A percentile compares a stretch with the other conserved stretches of the same genome.
These are phyloP conservation scores for Pisolithus albus DNA, from an alignment of 768 basidiomycete genomes.

Conservation along the genomic window DNA sequence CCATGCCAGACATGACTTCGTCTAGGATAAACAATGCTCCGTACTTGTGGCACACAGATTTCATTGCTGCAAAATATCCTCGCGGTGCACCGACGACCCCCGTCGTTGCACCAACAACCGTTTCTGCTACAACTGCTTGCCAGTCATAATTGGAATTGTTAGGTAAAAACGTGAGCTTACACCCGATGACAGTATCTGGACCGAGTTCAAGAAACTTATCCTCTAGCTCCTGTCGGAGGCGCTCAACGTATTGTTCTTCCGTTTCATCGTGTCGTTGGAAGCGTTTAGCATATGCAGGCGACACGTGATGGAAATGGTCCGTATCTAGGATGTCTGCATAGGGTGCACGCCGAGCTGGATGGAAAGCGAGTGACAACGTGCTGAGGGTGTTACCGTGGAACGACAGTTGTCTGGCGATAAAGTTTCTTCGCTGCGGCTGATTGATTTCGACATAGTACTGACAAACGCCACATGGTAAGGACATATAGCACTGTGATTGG, in stretches of 20 bases:
- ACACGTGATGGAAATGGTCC: slow-evolving; percentile 74
- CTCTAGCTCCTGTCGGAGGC: slow-evolving; percentile 75
- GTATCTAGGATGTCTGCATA: slow-evolving; percentile 61
- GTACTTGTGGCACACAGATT: slow-evolving; percentile 71
- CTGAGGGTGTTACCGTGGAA: slow-evolving; percentile 83
- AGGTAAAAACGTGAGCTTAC: slow-evolving; percentile 35
- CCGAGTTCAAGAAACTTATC: slow-evolving; percentile 80
- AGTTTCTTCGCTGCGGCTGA: slow-evolving; percentile 66
- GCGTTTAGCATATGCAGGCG: slow-evolving; percentile 81
- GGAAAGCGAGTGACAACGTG: slow-evolving; percentile 60
- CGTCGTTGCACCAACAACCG: slow-evolving; percentile 81
- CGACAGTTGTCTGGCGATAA: slow-evolving; percentile 70
- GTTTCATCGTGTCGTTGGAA: slow-evolving; percentile 64
- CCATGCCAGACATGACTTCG: slow-evolving; percentile 92
- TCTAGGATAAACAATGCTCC: slow-evolving; percentile 75
- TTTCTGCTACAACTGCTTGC: slow-evolving; percentile 66
- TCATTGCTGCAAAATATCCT: slow-evolving; percentile 84
- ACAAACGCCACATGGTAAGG: slow-evolving; percentile 8
- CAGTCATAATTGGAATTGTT: background rate
- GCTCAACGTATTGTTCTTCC: slow-evolving; percentile 72
- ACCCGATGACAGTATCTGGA: slow-evolving; percentile 75
- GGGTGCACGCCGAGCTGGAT: slow-evolving; percentile 60
- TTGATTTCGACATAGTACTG: slow-evolving; percentile 68
- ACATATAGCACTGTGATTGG: background rate
- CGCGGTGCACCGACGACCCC: slow-evolving; percentile 72